Conservation (phyloP, 2,329 filamentous ascomycete genomes). For the Emergomyces africanus region DNA sequence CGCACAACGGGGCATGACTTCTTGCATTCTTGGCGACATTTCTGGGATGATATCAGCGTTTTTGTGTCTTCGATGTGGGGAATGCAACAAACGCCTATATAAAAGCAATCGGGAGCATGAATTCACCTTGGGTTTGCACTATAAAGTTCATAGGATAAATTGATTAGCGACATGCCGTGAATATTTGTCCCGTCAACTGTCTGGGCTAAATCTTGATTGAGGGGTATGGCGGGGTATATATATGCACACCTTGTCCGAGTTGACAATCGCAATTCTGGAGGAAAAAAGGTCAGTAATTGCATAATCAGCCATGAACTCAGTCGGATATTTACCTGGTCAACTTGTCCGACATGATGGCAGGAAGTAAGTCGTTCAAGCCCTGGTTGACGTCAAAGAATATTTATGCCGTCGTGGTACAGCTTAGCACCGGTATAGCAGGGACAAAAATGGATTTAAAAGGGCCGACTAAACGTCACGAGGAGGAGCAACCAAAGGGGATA, state of each 20-base stretch:
- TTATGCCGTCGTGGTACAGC: background rate
- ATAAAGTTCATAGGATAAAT: conserved; percentile 18
- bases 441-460: background rate
- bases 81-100: background rate
- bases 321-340: conserved; percentile 66
- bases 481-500: conserved; percentile 3
- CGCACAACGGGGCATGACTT: conserved; percentile 96
- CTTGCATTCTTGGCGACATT: conserved; percentile 99
- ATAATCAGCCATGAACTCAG: conserved; percentile 4
- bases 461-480: background rate
- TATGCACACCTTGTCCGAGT: conserved; percentile 75
- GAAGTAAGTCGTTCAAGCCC: conserved; percentile 2
- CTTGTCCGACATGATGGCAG: conserved; percentile 69
- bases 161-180: conserved; percentile 25
- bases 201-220: conserved; percentile 11
- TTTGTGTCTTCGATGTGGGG: background rate
- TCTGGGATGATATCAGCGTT: conserved; percentile 41
- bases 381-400: background rate
- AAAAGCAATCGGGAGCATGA: background rate
- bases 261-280: conserved; percentile 92
- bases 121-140: conserved; percentile 79
- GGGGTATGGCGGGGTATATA: conserved; percentile 28
- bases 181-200: conserved; percentile 10
- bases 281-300: conserved; percentile 10
- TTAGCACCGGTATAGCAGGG: background rate